These are phyloP conservation scores for Zygosaccharomyces bisporus DNA, from an alignment of 805 yeast genomes.

Conservation along the genomic window DNA sequence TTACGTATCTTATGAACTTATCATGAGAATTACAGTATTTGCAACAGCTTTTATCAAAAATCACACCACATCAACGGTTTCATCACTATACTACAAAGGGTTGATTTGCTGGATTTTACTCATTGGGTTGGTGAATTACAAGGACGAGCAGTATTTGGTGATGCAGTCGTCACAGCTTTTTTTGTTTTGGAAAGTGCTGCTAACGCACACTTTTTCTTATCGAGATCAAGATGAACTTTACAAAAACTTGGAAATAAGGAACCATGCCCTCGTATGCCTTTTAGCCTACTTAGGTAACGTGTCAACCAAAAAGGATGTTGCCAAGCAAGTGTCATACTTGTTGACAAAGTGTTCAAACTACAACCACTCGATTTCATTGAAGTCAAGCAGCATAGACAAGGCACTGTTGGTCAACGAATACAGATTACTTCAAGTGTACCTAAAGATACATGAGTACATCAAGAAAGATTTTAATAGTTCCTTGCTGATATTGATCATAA, in stretches of 20 bases:
- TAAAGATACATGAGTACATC: constrained; percentile 35
- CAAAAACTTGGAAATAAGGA: constrained; percentile 48
- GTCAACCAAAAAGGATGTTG: constrained; percentile 41
- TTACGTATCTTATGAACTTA: constrained; percentile 44
- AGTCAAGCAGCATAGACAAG: constrained; percentile 30
- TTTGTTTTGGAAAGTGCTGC: constrained; percentile 58
- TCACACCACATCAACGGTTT: constrained; percentile 32
- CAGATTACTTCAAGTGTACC: constrained; percentile 45
- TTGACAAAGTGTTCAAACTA: constrained; percentile 42
- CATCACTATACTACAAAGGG: constrained; percentile 36
- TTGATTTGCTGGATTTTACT: constrained; percentile 59
- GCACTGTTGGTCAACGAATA: constrained; percentile 40
- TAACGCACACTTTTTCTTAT: constrained; percentile 48
- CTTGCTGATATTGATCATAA: constrained; percentile 38
- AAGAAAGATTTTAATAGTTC: constrained; percentile 41
- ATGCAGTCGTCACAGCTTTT: constrained; percentile 58
- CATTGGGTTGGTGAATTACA: constrained; percentile 58
- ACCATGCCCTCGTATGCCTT: constrained; percentile 56
- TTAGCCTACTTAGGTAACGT: constrained; percentile 46
- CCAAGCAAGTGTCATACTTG: constrained; percentile 45
- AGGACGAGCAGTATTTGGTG: constrained; percentile 49
- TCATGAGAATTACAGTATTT: constrained; percentile 43
- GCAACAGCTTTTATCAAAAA: constrained; percentile 44
- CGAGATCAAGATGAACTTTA: constrained; percentile 36
- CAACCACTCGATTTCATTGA: constrained; percentile 31